phyloP scores from a whole-genome alignment of 495 filamentous ascomycete species.

The Lasiosphaeria hispida region DNA sequence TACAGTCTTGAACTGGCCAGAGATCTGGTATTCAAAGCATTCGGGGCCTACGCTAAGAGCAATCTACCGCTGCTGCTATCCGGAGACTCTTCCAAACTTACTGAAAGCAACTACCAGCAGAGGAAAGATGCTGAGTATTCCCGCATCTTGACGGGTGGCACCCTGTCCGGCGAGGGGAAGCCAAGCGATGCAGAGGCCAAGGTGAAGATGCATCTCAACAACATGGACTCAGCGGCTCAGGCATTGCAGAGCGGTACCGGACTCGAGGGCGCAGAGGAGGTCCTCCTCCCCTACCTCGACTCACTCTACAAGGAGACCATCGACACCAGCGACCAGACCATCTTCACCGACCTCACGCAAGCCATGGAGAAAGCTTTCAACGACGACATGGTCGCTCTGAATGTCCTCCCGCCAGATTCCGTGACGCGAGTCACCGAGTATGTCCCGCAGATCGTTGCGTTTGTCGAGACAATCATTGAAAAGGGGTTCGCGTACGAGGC shows the following conservation, averaged over 20 bases:
- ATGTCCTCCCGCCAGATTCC: constrained; percentile 77
- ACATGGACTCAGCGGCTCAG: constrained; percentile 59
- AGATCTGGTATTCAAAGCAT: constrained; percentile 63
- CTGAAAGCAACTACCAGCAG: constrained; percentile 52
- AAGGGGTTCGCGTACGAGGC: constrained; percentile 86
- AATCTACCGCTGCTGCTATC: constrained; percentile 66
- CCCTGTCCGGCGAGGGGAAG: constrained; percentile 58
- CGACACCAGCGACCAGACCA: constrained; percentile 67
- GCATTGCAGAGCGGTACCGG: constrained; percentile 50
- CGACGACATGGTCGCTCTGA: constrained; percentile 79
- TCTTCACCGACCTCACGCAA: constrained; percentile 73
- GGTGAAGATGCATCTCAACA: constrained; percentile 89
- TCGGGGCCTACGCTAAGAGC: constrained; percentile 67
- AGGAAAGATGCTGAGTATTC: constrained; percentile 62
- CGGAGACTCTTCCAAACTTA: constrained; percentile 29
- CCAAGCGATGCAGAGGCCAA: constrained; percentile 75
- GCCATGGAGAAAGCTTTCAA: constrained; percentile 81
- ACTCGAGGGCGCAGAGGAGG: constrained; percentile 53
- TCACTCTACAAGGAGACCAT: constrained; percentile 69
- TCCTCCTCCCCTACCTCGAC: constrained; percentile 87
- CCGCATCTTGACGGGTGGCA: constrained; percentile 59
- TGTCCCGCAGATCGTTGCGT: constrained; percentile 69
- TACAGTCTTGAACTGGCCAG: constrained; percentile 41
- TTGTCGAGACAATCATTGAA: constrained; percentile 71
- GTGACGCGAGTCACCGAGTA: constrained; percentile 89